Percentiles rank a stretch among this genome's conserved stretches.
phyloP scores from a whole-genome alignment of 805 yeast species.

The Yarrowia yakushimensis region DNA sequence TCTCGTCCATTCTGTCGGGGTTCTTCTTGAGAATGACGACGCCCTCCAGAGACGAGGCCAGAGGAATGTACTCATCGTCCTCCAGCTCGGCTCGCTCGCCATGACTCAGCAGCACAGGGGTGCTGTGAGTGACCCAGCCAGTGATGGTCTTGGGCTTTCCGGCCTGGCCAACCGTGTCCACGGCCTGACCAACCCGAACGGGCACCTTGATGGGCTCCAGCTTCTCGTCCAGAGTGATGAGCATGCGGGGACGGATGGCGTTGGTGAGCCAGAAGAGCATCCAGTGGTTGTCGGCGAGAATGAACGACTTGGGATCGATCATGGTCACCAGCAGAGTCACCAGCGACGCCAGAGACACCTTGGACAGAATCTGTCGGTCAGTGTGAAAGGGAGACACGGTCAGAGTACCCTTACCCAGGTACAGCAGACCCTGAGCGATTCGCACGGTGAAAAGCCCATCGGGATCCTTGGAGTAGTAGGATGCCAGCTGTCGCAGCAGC shows the following conservation, averaged over 20 bases:
- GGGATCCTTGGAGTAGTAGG: slow-evolving; percentile 85
- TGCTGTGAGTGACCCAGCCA: slow-evolving; percentile 98
- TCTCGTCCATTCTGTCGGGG: slow-evolving; percentile 51
- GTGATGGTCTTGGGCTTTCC: slow-evolving; percentile 98
- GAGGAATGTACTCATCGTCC: slow-evolving; percentile 84
- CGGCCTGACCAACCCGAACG: slow-evolving; percentile 98
- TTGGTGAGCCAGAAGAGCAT: slow-evolving; percentile 81
- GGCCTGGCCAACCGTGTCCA: slow-evolving; percentile 97
- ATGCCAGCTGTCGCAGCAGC: slow-evolving; percentile 87
- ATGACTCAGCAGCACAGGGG: slow-evolving; percentile 88
- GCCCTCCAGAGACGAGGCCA: slow-evolving; percentile 83
- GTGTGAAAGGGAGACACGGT: slow-evolving; percentile 84
- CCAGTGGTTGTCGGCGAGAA: slow-evolving; percentile 70
- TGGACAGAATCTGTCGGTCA: slow-evolving; percentile 81
- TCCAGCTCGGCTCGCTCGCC: slow-evolving; percentile 98
- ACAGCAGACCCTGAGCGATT: slow-evolving; percentile 90
- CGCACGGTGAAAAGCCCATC: slow-evolving; percentile 90
- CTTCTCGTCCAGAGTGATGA: slow-evolving; percentile 87
- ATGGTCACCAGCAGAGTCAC: slow-evolving; percentile 79
- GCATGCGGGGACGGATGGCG: slow-evolving; percentile 88
- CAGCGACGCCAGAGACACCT: slow-evolving; percentile 84
- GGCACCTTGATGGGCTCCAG: slow-evolving; percentile 90
- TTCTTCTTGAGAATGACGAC: slow-evolving; percentile 88
- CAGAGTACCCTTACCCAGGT: slow-evolving; percentile 93
- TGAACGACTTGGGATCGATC: slow-evolving; percentile 79